A percentile compares a stretch with the other conserved stretches of the same genome.
These are phyloP conservation scores for Citrus trifoliata DNA, from an alignment of 345 rosid species.

Conservation along the genomic window DNA sequence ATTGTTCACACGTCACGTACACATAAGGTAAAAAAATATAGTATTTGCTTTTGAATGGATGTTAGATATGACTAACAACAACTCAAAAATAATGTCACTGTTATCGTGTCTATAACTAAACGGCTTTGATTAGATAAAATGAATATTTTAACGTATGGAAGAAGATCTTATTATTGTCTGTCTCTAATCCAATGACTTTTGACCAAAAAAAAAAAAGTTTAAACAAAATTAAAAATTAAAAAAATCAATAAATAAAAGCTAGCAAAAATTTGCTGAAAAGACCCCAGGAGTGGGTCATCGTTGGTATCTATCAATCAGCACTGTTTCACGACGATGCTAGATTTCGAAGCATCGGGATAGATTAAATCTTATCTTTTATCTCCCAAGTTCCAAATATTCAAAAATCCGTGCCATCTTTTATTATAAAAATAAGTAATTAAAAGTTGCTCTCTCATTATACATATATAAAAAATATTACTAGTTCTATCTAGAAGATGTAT, in stretches of 20 bases:
- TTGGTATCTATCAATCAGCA: neutral
- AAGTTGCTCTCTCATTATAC: neutral
- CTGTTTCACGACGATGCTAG: neutral
- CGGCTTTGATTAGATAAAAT: too few species aligned
- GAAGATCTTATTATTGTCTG: neutral
- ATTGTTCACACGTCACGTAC: too few species aligned
- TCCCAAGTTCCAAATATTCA: neutral
- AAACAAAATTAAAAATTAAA: neutral
- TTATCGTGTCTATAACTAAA: too few species aligned
- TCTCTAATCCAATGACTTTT: neutral
- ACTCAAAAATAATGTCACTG: too few species aligned
- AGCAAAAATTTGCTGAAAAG: neutral
- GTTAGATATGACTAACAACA: too few species aligned
- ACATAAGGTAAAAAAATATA: too few species aligned
- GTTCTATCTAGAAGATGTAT: too few species aligned
- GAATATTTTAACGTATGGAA: neutral
- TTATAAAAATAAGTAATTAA: neutral
- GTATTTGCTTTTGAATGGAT: too few species aligned
- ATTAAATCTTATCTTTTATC: neutral
- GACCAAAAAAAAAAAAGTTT: neutral
- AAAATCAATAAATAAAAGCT: neutral
- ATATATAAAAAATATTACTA: too few species aligned
- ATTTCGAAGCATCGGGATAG: neutral
- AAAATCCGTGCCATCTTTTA: neutral
- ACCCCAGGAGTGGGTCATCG: neutral